These are phyloP conservation scores for Dothideomycetes sp. DNA, from an alignment of 2,329 filamentous ascomycete species.

Conservation along the genomic window DNA sequence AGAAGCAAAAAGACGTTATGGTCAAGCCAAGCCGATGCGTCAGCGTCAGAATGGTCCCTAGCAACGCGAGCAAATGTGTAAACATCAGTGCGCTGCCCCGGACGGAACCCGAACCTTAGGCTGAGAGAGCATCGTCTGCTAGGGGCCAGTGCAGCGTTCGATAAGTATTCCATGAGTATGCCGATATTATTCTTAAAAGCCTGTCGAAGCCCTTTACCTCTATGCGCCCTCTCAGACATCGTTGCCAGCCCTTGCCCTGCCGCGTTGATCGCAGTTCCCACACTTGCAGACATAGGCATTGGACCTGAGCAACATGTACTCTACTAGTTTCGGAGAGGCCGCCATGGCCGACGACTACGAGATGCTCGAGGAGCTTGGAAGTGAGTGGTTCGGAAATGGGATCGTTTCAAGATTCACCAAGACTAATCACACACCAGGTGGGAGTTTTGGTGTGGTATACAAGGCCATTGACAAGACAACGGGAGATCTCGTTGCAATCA, in stretches of 20 bases:
- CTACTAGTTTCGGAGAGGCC: slow-evolving; percentile 11
- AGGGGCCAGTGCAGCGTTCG: background rate
- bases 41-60: no score
- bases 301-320: slow-evolving; percentile 7
- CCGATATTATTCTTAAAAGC: background rate
- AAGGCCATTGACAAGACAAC: slow-evolving; percentile 88
- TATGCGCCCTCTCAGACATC: background rate
- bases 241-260: background rate
- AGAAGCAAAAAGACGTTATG: no score
- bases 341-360: slow-evolving; percentile 76
- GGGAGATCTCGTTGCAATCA: slow-evolving; percentile 90
- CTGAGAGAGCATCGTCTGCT: background rate
- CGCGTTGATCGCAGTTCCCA: background rate
- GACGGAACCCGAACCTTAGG: background rate
- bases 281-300: background rate
- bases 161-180: background rate
- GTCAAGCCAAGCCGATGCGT: no score
- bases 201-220: background rate
- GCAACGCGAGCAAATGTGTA: no score
- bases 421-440: slow-evolving; percentile 49
- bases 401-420: background rate
- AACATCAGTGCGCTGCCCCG: background rate
- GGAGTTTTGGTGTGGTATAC: slow-evolving; percentile 94
- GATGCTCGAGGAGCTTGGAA: slow-evolving; percentile 90
- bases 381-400: slow-evolving; percentile 43